A percentile compares a stretch with the other conserved stretches of the same genome.
phyloP scores from a whole-genome alignment of 768 basidiomycete genomes.

The Ramaria sp. region DNA sequence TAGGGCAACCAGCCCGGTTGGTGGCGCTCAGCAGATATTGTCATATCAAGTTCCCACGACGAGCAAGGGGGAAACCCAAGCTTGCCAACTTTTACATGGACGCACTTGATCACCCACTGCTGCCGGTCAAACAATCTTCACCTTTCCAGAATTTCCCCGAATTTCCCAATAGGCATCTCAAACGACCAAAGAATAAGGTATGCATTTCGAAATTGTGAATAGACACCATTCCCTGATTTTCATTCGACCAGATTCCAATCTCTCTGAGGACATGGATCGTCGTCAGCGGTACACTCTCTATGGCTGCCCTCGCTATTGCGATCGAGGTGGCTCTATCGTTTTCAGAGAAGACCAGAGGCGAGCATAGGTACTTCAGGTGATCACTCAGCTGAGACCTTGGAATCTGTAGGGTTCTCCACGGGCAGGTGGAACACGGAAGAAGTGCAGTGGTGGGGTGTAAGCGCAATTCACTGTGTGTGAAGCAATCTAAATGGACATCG shows the following conservation, averaged over 20 bases:
- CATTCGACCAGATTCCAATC: slow-evolving; percentile 1
- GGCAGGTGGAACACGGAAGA: background rate
- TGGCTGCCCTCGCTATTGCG: slow-evolving; percentile 35
- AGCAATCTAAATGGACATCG: background rate
- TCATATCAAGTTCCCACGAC: no score
- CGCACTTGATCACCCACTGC: no score
- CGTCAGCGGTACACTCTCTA: slow-evolving; percentile 14
- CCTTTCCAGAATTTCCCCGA: no score
- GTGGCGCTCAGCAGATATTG: no score
- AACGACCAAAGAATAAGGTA: slow-evolving; percentile 2
- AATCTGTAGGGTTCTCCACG: slow-evolving; percentile 19
- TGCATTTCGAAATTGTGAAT: background rate
- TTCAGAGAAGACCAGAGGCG: slow-evolving; percentile 34
- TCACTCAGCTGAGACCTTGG: no score
- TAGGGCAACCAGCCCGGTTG: no score
- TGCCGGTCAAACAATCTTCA: no score
- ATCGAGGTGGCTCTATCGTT: slow-evolving; percentile 35
- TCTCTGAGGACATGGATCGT: slow-evolving; percentile 8
- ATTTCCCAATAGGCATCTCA: no score
- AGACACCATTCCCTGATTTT: no score
- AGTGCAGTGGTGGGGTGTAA: background rate
- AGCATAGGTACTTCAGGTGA: no score
- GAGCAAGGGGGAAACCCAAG: no score
- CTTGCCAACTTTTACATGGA: no score
- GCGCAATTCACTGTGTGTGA: background rate